Evolutionary conservation across 2,329 filamentous ascomycete genomes (phyloP), one percentile per base, ranked within the genome.

Genomic region (Knoxdaviesia proteae): DNA sequence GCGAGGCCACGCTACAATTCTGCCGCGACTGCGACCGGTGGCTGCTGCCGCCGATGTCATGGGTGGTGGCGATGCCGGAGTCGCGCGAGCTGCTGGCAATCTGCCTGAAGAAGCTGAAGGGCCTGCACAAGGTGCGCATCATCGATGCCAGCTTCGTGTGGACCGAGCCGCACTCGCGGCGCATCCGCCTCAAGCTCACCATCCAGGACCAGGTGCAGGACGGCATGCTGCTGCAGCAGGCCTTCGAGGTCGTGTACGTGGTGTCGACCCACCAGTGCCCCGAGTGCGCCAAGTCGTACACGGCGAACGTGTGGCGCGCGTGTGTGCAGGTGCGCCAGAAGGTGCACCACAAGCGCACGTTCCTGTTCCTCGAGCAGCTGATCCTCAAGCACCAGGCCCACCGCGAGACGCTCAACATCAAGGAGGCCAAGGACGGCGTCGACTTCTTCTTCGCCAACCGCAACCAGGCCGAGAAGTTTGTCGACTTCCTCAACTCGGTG

Each of bases 131-230:
- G 64, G 83, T 93, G 50, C 74, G 90, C 47, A 90, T 98, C 54
- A 87, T 94, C 54, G 90, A 98, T 57, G 90, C 90, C 39, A 82
- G 77, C 53, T 98, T 96, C 57, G 82, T 96, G 56, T 98, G 90
- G 90, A 98, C 90, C 1, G 90, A 98, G 61, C 88, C 90, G 7
- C 90, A 98, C 63, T 94, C 87, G 52, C 71, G 84, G 55, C 71
- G 90, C 57, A 71, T 96, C 49, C 92, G 87, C 62, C 78, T 96
- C 58, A 94, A 94, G 66, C 79, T 98, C 59, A 96, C 90, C 1
- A 79, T 96, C 40, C 90, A 96, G 55, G 72, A 76, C 46, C 61
- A 67, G 29, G 71, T 77, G 2, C 69, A 69, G 42, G 72, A 75
- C 44, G 74, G 73, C 31, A 68, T 77, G 39, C 58, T 79, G 44